Evolutionary conservation across 2,329 filamentous ascomycete species (phyloP).

Genomic region (Rhinocladiella similis): DNA sequence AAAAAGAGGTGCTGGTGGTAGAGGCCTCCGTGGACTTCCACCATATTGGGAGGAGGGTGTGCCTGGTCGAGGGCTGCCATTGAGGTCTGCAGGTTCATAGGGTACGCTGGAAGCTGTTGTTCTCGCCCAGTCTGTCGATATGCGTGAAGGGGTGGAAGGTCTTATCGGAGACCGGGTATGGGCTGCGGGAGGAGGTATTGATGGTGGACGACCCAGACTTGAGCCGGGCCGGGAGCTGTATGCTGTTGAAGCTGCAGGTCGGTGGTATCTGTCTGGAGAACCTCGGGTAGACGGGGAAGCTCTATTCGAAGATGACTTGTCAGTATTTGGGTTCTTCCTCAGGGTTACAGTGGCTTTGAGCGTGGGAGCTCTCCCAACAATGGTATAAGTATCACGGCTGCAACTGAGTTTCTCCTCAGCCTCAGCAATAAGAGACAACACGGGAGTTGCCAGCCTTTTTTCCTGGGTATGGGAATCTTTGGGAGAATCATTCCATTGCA

Average conservation of each 20-base stretch:
- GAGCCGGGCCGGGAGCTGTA: conserved; percentile 43
- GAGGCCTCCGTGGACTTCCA: conserved; percentile 78
- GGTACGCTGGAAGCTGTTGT: conserved; percentile 69
- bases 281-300: conserved; percentile 28
- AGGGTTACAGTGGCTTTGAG: conserved; percentile 30
- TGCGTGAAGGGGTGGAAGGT: conserved; percentile 57
- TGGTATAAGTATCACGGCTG: conserved; percentile 15
- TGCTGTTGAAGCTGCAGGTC: conserved; percentile 35
- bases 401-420: conserved; percentile 20
- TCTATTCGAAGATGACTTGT: conserved; percentile 30
- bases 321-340: conserved; percentile 26
- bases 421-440: conserved; percentile 25
- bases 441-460: conserved; percentile 21
- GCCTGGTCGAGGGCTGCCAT: conserved; percentile 85
- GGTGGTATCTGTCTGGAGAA: conserved; percentile 34
- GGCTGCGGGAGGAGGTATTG: conserved; percentile 41
- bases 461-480: conserved; percentile 8
- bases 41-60: conserved; percentile 88
- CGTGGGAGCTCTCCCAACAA: conserved; percentile 25
- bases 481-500: conserved; percentile 23
- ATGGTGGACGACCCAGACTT: conserved; percentile 42
- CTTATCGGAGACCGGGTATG: conserved; percentile 46
- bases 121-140: conserved; percentile 61
- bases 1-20: conserved; percentile 88
- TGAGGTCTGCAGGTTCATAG: conserved; percentile 85